phyloP scores from a whole-genome alignment of 2,329 filamentous ascomycete species.

The Claviceps capensis region DNA sequence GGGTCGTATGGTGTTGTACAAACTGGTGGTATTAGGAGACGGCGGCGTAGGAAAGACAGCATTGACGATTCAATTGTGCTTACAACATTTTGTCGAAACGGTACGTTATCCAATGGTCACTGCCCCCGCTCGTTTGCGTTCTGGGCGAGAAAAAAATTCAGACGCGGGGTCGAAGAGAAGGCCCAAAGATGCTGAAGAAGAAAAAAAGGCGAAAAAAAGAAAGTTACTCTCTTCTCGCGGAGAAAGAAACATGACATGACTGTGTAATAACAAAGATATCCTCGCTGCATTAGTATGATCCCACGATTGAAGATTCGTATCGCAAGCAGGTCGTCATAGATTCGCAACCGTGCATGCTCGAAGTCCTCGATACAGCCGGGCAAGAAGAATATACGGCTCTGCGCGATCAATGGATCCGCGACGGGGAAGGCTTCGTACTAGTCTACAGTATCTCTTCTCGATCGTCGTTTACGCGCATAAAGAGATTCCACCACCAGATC shows the following conservation, averaged over 20 bases:
- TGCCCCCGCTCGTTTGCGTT: not conserved
- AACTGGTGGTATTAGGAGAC: conserved; percentile 88
- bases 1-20: conserved; percentile 91
- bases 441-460: conserved; percentile 98
- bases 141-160: not conserved
- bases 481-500: conserved; percentile 92
- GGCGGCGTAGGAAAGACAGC: conserved; percentile 91
- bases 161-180: not conserved
- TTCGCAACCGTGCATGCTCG: conserved; percentile 88
- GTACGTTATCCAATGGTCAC: conserved; percentile 29
- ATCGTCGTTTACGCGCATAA: conserved; percentile 88
- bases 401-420: conserved; percentile 95
- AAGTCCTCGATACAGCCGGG: conserved; percentile 91
- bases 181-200: not conserved
- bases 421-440: conserved; percentile 92
- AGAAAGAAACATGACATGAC: not conserved
- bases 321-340: conserved; percentile 89
- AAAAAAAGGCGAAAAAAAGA: not conserved
- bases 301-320: conserved; percentile 80
- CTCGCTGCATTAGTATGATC: conserved; percentile 50
- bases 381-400: conserved; percentile 98
- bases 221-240: not conserved
- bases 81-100: conserved; percentile 97
- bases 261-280: conserved; percentile 1
- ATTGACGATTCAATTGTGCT: conserved; percentile 87